Evolutionary conservation across 2,329 filamentous ascomycete genomes (phyloP).

Genomic region (Hypoxylon sp.): DNA sequence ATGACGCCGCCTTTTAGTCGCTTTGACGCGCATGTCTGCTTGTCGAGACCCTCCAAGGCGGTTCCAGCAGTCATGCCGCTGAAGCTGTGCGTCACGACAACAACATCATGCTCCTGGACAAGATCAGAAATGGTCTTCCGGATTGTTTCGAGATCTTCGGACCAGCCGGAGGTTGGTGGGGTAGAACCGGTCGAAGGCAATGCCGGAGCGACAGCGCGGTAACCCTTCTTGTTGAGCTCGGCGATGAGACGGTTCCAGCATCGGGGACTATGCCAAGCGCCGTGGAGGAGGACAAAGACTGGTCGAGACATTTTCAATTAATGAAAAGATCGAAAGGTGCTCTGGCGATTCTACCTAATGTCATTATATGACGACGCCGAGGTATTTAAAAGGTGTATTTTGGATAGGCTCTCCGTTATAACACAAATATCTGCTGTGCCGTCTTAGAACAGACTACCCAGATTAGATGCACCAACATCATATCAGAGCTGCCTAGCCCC

Average conservation of each 20-base stretch:
- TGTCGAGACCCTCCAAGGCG: constrained; percentile 43
- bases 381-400: constrained; percentile 13
- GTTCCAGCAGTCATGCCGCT: constrained; percentile 46
- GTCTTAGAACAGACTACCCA: background rate
- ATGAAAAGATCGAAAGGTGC: background rate
- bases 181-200: constrained; percentile 41
- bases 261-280: constrained; percentile 42
- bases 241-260: constrained; percentile 40
- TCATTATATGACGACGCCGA: constrained; percentile 8
- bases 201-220: constrained; percentile 35
- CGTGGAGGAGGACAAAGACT: constrained; percentile 45
- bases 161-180: constrained; percentile 42
- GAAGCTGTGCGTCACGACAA: constrained; percentile 45
- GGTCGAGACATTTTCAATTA: constrained; percentile 37
- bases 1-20: constrained; percentile 42
- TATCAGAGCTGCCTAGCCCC: constrained; percentile 4
- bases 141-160: constrained; percentile 39
- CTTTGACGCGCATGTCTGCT: constrained; percentile 26
- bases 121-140: constrained; percentile 33
- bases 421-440: constrained; percentile 1
- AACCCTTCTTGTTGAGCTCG: constrained; percentile 34
- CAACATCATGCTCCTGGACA: constrained; percentile 37
- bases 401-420: background rate
- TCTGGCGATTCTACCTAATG: background rate
- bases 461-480: constrained; percentile 9